Conservation (phyloP, 2,329 filamentous ascomycete species). For the Cercospora beticola region DNA sequence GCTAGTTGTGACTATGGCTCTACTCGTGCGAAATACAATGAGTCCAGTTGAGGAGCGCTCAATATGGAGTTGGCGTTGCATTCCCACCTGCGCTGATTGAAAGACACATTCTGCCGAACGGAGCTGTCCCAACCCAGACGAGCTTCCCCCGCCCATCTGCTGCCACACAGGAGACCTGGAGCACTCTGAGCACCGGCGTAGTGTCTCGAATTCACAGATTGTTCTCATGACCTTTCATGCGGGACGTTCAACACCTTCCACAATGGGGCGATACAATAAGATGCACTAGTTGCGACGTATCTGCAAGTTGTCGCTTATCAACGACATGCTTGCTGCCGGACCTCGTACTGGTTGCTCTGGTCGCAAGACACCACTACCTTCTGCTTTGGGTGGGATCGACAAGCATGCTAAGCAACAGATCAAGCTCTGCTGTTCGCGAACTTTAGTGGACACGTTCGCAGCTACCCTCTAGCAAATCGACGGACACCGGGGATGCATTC, state of each 20-base stretch:
- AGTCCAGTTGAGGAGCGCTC: neutral
- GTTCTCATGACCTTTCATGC: neutral
- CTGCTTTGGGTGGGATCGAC: neutral
- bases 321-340: neutral
- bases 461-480: neutral
- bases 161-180: neutral
- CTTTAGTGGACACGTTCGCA: neutral
- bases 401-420: constrained; percentile 1
- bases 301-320: neutral
- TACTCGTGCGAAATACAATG: neutral
- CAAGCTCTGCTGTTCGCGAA: neutral
- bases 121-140: neutral
- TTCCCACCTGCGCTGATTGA: neutral
- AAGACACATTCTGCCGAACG: neutral
- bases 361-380: neutral
- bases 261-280: neutral
- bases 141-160: neutral
- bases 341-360: neutral
- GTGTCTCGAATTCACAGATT: neutral
- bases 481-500: neutral
- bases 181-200: neutral
- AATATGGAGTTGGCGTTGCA: neutral
- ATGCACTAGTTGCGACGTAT: neutral
- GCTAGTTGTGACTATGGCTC: neutral
- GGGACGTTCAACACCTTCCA: neutral